phyloP scores from a whole-genome alignment of 2,329 filamentous ascomycete genomes.

The Talaromyces sp. region DNA sequence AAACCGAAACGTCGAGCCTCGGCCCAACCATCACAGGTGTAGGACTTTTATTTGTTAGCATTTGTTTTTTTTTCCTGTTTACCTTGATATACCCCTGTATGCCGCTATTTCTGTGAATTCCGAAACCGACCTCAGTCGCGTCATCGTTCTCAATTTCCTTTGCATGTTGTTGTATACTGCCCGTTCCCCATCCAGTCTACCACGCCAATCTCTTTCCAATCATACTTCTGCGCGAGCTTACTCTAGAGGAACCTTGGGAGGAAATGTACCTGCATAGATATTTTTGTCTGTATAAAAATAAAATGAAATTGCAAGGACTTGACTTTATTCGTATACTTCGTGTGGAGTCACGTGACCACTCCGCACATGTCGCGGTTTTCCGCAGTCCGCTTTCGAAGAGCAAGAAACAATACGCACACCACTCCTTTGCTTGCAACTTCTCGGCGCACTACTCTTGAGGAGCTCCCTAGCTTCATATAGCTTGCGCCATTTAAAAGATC shows the following conservation, averaged over 20 bases:
- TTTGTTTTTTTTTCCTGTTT: neutral
- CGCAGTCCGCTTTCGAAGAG: neutral
- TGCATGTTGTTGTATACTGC: neutral
- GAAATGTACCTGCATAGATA: neutral
- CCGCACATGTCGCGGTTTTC: neutral
- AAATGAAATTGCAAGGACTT: neutral
- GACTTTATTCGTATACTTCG: neutral
- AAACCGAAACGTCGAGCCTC: slow-evolving; percentile 34
- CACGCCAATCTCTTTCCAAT: neutral
- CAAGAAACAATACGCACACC: neutral
- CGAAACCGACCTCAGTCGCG: neutral
- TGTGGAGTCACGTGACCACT: neutral
- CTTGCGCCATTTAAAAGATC: neutral
- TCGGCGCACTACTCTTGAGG: neutral
- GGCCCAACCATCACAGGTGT: neutral
- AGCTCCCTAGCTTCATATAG: neutral
- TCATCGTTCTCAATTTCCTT: neutral
- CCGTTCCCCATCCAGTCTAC: neutral
- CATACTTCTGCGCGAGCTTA: neutral
- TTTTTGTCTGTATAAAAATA: neutral
- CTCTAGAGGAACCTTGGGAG: neutral
- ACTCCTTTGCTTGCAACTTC: neutral
- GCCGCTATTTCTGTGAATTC: neutral
- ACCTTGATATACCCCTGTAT: slow-evolving; percentile 5
- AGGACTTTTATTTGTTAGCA: neutral